Conservation (phyloP, 192 early-diverging fungal species). For the Entomortierella chlamydospora region DNA sequence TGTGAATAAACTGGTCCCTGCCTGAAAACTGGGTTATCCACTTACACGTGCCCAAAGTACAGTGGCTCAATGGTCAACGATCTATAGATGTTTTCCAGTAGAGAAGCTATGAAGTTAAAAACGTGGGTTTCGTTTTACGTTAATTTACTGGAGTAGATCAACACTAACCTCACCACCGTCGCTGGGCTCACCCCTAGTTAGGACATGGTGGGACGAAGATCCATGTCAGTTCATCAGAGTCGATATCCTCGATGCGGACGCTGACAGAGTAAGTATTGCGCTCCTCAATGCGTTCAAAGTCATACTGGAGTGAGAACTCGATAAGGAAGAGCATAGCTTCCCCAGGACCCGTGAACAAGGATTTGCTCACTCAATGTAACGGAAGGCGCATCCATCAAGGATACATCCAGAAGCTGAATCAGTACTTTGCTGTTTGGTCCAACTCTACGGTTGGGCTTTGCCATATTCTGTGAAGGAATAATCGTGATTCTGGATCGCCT, state of each 20-base stretch:
- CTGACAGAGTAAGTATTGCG: conserved; percentile 16
- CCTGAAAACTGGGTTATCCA: too few species aligned
- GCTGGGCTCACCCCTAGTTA: not conserved
- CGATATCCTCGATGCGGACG: conserved; percentile 14
- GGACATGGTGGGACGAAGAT: not conserved
- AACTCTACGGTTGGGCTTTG: not conserved
- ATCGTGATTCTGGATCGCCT: not conserved
- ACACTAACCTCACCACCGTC: conserved; percentile 6
- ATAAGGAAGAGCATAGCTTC: conserved; percentile 14
- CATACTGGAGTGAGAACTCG: conserved; percentile 11
- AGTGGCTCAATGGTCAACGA: too few species aligned
- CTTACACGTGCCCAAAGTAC: too few species aligned
- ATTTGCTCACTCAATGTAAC: conserved; percentile 12
- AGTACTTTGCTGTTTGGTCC: conserved; percentile 15
- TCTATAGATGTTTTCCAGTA: too few species aligned
- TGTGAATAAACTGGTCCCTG: too few species aligned
- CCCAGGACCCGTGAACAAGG: not conserved
- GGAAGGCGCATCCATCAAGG: conserved; percentile 24
- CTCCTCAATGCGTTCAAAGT: conserved; percentile 8
- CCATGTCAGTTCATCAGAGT: conserved; percentile 3
- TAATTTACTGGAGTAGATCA: conserved; percentile 26
- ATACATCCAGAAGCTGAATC: conserved; percentile 25
- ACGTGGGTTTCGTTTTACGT: not conserved
- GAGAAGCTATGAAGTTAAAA: too few species aligned
- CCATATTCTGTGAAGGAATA: not conserved